These are phyloP conservation scores for Plasmodium ovale DNA, from an alignment of 169 alveolate species.

Conservation along the genomic window DNA sequence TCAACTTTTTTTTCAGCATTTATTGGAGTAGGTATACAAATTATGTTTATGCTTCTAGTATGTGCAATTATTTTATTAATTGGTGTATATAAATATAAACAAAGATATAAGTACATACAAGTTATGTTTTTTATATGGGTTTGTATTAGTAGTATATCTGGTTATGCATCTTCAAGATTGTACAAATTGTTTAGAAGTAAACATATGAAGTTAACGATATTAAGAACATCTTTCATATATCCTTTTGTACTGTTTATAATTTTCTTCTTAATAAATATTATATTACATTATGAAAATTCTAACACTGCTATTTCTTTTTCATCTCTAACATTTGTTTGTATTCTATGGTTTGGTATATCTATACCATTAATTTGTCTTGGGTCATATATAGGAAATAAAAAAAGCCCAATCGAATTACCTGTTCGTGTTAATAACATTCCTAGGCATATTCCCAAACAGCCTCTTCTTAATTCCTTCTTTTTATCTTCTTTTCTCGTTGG, in stretches of 20 bases:
- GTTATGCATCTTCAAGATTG: constrained; percentile 87
- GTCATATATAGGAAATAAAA: constrained; percentile 85
- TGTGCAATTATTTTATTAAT: constrained; percentile 87
- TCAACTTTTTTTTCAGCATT: constrained; percentile 85
- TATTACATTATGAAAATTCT: constrained; percentile 57
- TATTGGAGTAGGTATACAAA: constrained; percentile 92
- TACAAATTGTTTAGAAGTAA: constrained; percentile 84
- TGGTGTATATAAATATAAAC: constrained; percentile 70
- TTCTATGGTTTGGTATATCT: constrained; percentile 87
- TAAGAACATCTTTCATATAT: constrained; percentile 31
- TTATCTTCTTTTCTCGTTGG: constrained; percentile 85
- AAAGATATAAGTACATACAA: constrained; percentile 78
- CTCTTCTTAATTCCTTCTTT: constrained; percentile 84
- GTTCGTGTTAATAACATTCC: constrained; percentile 91
- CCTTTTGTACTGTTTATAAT: constrained; percentile 25
- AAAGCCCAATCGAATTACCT: constrained; percentile 85
- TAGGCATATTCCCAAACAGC: constrained; percentile 87
- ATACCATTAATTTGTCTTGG: constrained; percentile 87
- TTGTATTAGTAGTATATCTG: constrained; percentile 91
- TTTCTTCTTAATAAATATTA: constrained; percentile 33
- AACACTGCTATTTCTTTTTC: constrained; percentile 57
- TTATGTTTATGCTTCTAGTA: constrained; percentile 80
- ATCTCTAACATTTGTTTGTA: constrained; percentile 36
- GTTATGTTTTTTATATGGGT: constrained; percentile 90
- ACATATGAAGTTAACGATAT: constrained; percentile 9